Evolutionary conservation across 2,329 filamentous ascomycete genomes (phyloP).

Genomic region (Dactylellina haptotyla): DNA sequence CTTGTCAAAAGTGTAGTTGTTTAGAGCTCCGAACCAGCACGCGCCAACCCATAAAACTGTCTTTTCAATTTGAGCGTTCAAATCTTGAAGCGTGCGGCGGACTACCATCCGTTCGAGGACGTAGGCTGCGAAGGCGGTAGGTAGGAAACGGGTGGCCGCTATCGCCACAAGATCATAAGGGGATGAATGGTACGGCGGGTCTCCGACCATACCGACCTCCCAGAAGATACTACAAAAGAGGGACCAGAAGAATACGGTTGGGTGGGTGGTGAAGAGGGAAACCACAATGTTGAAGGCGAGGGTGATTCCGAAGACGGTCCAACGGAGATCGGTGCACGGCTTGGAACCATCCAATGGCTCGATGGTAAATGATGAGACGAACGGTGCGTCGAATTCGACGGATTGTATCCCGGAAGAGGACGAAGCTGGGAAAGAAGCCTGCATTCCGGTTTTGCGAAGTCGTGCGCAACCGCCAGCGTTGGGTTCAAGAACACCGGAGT

Average conservation of each 20-base stretch:
- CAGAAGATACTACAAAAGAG: constrained; percentile 85
- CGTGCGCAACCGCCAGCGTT: constrained; percentile 82
- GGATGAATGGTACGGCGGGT: constrained; percentile 76
- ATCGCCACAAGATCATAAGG: constrained; percentile 79
- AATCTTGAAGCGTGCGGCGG: constrained; percentile 73
- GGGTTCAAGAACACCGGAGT: constrained; percentile 80
- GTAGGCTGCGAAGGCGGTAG: constrained; percentile 85
- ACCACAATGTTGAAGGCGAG: constrained; percentile 80
- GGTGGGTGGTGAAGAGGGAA: constrained; percentile 82
- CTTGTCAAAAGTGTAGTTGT: constrained; percentile 89
- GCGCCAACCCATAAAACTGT: constrained; percentile 87
- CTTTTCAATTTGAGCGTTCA: constrained; percentile 88
- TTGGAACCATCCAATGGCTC: constrained; percentile 75
- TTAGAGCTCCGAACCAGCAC: constrained; percentile 89
- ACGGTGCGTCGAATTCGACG: constrained; percentile 83
- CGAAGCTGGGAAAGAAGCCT: constrained; percentile 71
- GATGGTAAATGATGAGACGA: constrained; percentile 87
- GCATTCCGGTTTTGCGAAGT: constrained; percentile 76
- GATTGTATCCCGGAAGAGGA: constrained; percentile 79
- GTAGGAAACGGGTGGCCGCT: constrained; percentile 82
- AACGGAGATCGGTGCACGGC: constrained; percentile 73
- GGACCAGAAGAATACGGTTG: constrained; percentile 84
- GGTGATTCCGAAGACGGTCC: constrained; percentile 84
- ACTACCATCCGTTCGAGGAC: constrained; percentile 88
- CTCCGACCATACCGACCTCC: constrained; percentile 88